Evolutionary conservation across 306 rosid genomes (phyloP).

Genomic region (Vigna trinervia): DNA sequence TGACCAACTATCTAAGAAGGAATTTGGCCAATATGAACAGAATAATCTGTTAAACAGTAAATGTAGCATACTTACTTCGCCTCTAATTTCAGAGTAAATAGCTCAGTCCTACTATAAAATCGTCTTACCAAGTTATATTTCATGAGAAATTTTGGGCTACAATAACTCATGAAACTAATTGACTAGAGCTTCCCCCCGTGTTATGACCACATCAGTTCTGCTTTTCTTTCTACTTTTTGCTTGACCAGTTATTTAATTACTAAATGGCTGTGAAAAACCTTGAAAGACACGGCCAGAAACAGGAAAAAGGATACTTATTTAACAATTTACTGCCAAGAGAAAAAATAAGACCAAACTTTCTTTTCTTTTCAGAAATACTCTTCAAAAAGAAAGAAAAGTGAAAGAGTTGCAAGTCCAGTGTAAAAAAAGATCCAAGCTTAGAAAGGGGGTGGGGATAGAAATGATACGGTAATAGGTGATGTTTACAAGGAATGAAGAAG

Average conservation of each 20-base stretch:
- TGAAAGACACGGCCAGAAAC: conserved; percentile 6
- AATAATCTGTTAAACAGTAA: background rate
- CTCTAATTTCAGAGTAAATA: background rate
- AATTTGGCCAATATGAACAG: conserved; percentile 7
- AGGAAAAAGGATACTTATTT: background rate
- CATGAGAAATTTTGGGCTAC: background rate
- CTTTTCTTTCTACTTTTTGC: background rate
- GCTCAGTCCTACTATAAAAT: background rate
- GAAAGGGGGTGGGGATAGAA: background rate
- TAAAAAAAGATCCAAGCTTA: background rate
- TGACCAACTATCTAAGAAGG: conserved; percentile 29
- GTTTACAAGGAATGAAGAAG: background rate
- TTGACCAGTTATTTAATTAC: too few relatives aligned
- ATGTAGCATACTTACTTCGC: background rate
- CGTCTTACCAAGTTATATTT: background rate
- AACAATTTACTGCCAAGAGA: conserved; percentile 4
- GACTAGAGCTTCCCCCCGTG: background rate
- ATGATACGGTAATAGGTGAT: background rate
- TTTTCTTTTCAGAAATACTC: background rate
- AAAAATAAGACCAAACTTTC: background rate
- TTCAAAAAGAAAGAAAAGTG: background rate
- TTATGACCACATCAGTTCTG: conserved; percentile 17
- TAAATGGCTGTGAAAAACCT: too few relatives aligned
- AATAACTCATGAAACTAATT: background rate
- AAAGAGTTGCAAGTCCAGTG: conserved; percentile 4